Evolutionary conservation across 306 rosid species (phyloP).

Genomic region (Coriaria nepalensis): DNA sequence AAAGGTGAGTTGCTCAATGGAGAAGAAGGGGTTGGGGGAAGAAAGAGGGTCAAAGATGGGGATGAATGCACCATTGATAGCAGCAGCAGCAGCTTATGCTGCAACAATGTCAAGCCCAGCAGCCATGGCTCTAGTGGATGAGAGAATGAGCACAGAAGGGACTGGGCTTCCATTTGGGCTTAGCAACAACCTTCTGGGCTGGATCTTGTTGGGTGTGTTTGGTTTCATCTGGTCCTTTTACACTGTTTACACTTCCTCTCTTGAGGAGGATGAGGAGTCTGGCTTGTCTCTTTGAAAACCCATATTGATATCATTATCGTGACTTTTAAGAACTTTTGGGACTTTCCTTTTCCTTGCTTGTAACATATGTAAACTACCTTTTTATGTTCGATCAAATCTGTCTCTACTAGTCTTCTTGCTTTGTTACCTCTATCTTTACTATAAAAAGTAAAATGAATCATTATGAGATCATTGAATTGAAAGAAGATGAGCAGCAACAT

Average conservation of each 20-base stretch:
- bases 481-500: no score
- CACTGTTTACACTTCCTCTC: conserved; percentile 31
- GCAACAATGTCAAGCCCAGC: conserved; percentile 63
- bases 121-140: conserved; percentile 78
- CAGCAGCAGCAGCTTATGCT: conserved; percentile 55
- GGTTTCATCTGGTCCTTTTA: conserved; percentile 54
- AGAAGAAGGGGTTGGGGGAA: conserved; percentile 24
- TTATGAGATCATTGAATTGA: no score
- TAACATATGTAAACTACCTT: no score
- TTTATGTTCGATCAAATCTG: no score
- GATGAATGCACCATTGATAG: conserved; percentile 50
- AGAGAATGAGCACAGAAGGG: conserved; percentile 70
- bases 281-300: conserved; percentile 49
- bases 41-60: conserved; percentile 34
- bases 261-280: conserved; percentile 80
- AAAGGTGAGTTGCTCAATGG: conserved; percentile 61
- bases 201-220: conserved; percentile 65
- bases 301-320: no score
- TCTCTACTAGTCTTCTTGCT: no score
- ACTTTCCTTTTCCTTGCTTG: no score
- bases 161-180: conserved; percentile 84
- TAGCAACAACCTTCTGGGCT: conserved; percentile 71
- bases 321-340: no score
- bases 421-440: no score
- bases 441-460: no score